Evolutionary conservation across 805 yeast genomes (phyloP), one percentile per base, ranked within the genome.

Genomic region (Citeromyces nyonsensis): DNA sequence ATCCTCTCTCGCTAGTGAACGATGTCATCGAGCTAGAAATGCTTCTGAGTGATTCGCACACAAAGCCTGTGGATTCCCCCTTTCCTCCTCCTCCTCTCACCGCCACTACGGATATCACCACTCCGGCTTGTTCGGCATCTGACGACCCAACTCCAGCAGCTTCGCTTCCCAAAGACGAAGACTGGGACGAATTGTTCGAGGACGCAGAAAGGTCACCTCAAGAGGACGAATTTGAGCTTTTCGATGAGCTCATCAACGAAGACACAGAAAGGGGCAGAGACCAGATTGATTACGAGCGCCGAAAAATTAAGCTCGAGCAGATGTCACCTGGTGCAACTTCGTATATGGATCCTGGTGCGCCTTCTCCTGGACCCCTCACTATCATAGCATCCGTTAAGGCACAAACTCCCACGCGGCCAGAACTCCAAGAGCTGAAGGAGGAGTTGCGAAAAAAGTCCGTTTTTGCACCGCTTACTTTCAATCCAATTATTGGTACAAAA

Each of bases 331-430:
- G 59, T 3, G 63, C 73, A 2, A 75, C 75, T 1, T 51, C 67
- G 15, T 79, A 79, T 42, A 69, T 61, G 31, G 93, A 81, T 47
- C 93, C 93, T 0, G 93, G 93, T 29, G 93, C 93, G 0, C 93
- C 93, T 3, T 56, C 73, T 3, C 88, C 93, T 0, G 52, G 69
- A 12, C 63, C 69, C 0, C 66, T 72, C 5, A 71, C 73, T 2
- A 54, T 64, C 0, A 51, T 64, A 45, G 56, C 54, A 3, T 40
- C 52, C 7, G 39, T 50, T 3, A 36, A 43, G 6, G 47, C 63
- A 13, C 36, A 37, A 4, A 29, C 36, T 18, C 22, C 22, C 22
- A 18, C 7, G 22, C 22, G 7, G 7, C 22, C 22, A 5, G 7
- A 18, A 18, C 5, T 18, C 7, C 22, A 18, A 7, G 22, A 18